Base-by-base conservation (phyloP, 345 rosid genomes). In the Luvunga scandens region DNA sequence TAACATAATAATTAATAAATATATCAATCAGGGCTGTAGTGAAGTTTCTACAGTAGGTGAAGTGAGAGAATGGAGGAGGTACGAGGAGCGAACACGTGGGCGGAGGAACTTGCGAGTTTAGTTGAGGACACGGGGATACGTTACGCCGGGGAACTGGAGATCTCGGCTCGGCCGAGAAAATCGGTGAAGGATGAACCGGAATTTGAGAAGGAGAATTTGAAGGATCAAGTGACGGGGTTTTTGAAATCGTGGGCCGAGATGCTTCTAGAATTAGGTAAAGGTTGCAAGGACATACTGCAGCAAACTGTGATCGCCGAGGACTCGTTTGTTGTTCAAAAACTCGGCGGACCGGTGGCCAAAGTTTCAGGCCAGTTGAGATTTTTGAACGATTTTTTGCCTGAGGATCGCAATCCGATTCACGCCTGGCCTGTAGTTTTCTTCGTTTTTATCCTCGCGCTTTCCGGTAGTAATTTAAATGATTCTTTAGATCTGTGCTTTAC, bases 181-280 rank as follows among this genome's bases (percentile, higher is more conserved):
- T 79, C 63, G 30, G 55, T 24, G 42, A 75, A 21, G 4, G 66
- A 79, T 33, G 82, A 76, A 48, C 73, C 57, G 83, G 83, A 81
- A 36, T 50, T 72, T 45, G 83, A 83, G 56, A 55, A 80, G 39
- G 99, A 93, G 90, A 87, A 85, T 64, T 81, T 91, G 66, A 90
- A 75, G 81, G 98, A 92, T 75, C 94, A 92, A 66, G 88, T 83
- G 78, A 86, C 85, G 45, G 99, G 88, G 78, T 91, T 95, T 71
- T 72, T 89, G 70, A 91, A 87, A 83, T 89, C 98, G n/a, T 95
- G 99, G 99, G 91, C 90, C 6, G 98, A 95, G 86, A 88, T 95
- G 95, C 83, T 93, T 59, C 6, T 92, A 74, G 96, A 95, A 57
- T 88, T 95, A 19, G 96, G 96, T 22, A 87, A 84, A 67, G 99